Base-by-base conservation (phyloP, 1,284 basidiomycete genomes). In the Cutaneotrichosporon sp. region DNA sequence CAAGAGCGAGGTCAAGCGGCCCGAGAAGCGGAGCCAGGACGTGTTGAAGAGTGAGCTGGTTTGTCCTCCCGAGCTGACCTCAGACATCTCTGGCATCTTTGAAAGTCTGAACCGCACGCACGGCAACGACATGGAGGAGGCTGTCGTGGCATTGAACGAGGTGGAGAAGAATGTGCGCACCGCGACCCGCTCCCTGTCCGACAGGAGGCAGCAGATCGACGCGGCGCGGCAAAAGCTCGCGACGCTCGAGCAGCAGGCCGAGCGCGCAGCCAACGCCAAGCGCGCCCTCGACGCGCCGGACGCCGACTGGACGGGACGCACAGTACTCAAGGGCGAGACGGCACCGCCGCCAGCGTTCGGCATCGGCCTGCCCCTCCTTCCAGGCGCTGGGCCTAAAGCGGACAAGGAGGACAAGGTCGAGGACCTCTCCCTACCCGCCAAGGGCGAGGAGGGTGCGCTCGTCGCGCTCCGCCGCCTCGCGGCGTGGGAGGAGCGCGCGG, bases 161-260 rank as follows among this genome's bases (percentile, higher is more conserved):
- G 91, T 90, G 14, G 92, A 94, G 77, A 87, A 87, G 7, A 89
- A 94, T 70, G 86, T 99, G 10, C 89, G 91, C 52, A 87, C 89
- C 4, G 91, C 93, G 1, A 98, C 95, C 0, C 87, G 91, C 60
- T 89, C 94, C 67, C 86, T 99, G 8, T 89, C 94, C 0, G 89
- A 93, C 61, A 89, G 94, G 71, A 87, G 95, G 43, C 89, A 89
- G 68, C 88, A 92, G 68, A 88, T 95, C 34, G 85, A 88, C 63
- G 75, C 82, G 5, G 89, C 89, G 84, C 89, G 92, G 71, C 72
- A 80, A 1, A 84, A 85, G 50, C 87, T 89, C 58, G 84, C 82
- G 11, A 88, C 91, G 72, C 83, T 92, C 11, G 92, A 95, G 67
- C 87, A 90, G 70, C 82, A 90, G 14, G 83, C 84, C 29, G 88